Percentiles rank a stretch among this genome's conserved stretches.
phyloP scores from a whole-genome alignment of 2,329 filamentous ascomycete species.

The Teratosphaeriaceae sp. region DNA sequence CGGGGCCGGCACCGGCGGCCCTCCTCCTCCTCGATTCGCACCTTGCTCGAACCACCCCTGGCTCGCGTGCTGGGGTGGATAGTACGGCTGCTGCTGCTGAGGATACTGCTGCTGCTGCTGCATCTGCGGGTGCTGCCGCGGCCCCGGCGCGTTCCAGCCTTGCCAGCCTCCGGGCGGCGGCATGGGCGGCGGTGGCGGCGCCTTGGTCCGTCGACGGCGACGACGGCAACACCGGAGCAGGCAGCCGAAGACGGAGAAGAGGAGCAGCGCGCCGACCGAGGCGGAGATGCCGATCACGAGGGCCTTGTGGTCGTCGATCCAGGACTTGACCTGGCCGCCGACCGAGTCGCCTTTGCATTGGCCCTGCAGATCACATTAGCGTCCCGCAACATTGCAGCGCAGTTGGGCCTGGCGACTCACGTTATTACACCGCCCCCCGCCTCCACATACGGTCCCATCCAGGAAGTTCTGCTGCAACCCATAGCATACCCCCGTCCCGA shows the following conservation, averaged over 20 bases:
- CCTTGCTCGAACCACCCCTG: slow-evolving; percentile 19
- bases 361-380: no score
- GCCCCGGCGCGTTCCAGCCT: slow-evolving; percentile 21
- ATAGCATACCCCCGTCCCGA: slow-evolving; percentile 61
- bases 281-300: slow-evolving; percentile 75
- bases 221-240: slow-evolving; percentile 50
- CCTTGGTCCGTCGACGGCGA: slow-evolving; percentile 12
- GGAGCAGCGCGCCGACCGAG: slow-evolving; percentile 64
- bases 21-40: neutral
- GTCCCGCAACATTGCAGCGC: no score
- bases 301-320: slow-evolving; percentile 69
- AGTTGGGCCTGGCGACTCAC: slow-evolving; percentile 40
- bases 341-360: slow-evolving; percentile 65
- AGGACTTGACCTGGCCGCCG: slow-evolving; percentile 62
- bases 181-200: slow-evolving; percentile 12
- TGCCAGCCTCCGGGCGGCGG: slow-evolving; percentile 27
- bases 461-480: slow-evolving; percentile 84
- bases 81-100: slow-evolving; percentile 13
- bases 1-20: slow-evolving; percentile 2
- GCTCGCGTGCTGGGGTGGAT: slow-evolving; percentile 13
- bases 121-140: no score
- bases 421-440: slow-evolving; percentile 71
- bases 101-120: no score
- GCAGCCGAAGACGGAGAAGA: slow-evolving; percentile 65
- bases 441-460: slow-evolving; percentile 79